Base-by-base conservation (phyloP, 2,329 filamentous ascomycete genomes). In the Aureobasidium lini region DNA sequence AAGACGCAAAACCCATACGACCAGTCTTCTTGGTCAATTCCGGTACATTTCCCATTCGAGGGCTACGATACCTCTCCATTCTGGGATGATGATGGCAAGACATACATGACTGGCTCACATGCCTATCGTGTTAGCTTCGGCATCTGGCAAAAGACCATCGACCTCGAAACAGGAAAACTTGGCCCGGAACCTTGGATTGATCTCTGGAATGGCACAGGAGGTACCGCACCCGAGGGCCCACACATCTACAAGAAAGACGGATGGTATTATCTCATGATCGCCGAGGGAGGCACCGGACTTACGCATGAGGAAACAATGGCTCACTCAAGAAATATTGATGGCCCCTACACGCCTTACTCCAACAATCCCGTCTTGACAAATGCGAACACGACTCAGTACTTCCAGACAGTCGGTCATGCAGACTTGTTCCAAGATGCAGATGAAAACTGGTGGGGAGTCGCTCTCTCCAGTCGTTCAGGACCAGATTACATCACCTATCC, bases 81-180 rank as follows among this genome's bases (percentile, higher is more conserved):
- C 64, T 84, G 81, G 78, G 79, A 84, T 52, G 75, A 76, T 1
- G 77, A 84, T 53, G 81, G 81, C 1, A 79, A 75, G 61, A 71
- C 76, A 0, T 84, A 83, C 61, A 75, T 81, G 9, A 68, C 68
- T 7, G 18, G 43, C 9, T 28, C 43, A 5, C 39, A 42, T 42
- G 39, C 39, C 11, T 42, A 42, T 16, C 39, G 39, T 42, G 39
- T 42, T 7, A 42, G 39, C n/a, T 42, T 42, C 15, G 43, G 43
- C 15, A 71, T 72, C 48, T 61, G 66, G 31, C 64, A 71, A 46
- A 62, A 63, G 8, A 63, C 67, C 18, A 64, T 73, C 16, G 63
- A 73, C 53, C 64, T 73, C 15, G 57, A 66, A 4, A 73, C 70
- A 6, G 72, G 72, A 1, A 62, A 64, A 42, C 28, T 47, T 9